These are phyloP conservation scores for Acanthamoeba comandoni DNA, from an alignment of 208 protist species.

Conservation along the genomic window DNA sequence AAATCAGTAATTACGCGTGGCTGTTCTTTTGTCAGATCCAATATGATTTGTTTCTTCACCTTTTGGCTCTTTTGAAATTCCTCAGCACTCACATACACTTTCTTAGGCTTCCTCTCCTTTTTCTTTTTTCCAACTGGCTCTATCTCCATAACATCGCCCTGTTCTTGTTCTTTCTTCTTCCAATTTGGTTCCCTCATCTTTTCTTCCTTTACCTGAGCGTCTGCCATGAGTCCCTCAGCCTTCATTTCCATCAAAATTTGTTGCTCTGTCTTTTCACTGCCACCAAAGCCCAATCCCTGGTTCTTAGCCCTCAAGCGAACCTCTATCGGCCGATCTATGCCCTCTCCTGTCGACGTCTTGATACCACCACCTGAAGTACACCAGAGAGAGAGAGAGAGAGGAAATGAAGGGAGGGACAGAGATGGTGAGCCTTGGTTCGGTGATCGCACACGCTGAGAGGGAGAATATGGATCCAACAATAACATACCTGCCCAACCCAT, in stretches of 20 bases:
- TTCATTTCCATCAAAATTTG: conserved; percentile 58
- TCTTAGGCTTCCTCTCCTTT: neutral
- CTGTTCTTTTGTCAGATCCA: conserved; percentile 65
- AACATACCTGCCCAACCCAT: no score
- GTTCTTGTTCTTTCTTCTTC: conserved; percentile 16
- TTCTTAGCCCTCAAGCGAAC: conserved; percentile 49
- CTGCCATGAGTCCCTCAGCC: neutral
- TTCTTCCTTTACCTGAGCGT: neutral
- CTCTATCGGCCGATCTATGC: conserved; percentile 54
- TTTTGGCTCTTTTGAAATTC: conserved; percentile 18
- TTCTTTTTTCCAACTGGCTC: neutral
- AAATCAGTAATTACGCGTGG: conserved; percentile 53
- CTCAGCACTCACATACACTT: conserved; percentile 55
- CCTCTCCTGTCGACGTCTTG: conserved; percentile 61
- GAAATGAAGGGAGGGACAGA: no score
- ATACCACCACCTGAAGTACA: conserved; percentile 57
- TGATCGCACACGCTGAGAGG: no score
- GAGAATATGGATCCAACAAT: no score
- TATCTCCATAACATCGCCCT: neutral
- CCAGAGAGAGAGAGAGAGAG: no score
- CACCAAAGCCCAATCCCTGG: conserved; percentile 8
- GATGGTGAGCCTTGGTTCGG: no score
- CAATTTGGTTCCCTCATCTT: conserved; percentile 10
- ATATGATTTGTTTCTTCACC: conserved; percentile 44
- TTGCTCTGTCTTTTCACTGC: conserved; percentile 47